phyloP scores from a whole-genome alignment of 2,329 filamentous ascomycete species.

The Dactylellina cionopaga region DNA sequence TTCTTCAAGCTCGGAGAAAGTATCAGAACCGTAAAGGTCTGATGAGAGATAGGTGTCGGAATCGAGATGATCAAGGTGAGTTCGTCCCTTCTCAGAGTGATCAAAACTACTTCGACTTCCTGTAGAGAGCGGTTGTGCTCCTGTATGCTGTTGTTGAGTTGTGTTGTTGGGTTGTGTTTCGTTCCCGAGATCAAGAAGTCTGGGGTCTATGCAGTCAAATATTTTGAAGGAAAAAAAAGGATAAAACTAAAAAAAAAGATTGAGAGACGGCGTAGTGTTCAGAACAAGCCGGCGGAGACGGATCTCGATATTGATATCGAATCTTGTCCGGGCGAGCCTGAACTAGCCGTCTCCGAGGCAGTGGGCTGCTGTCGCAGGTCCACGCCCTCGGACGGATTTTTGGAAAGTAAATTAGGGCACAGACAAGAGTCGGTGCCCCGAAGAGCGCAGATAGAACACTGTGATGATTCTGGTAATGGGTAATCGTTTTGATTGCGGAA shows the following conservation, averaged over 20 bases:
- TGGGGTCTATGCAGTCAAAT: neutral
- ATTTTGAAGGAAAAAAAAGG: neutral
- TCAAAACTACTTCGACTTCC: neutral
- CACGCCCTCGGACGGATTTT: slow-evolving; percentile 2
- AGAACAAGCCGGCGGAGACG: no score
- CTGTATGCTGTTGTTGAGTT: neutral
- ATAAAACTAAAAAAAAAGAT: no score
- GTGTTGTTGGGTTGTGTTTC: neutral
- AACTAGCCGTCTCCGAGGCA: neutral
- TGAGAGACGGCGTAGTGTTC: no score
- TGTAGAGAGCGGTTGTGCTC: neutral
- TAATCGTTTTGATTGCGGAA: neutral
- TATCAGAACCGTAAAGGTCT: neutral
- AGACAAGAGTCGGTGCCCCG: neutral
- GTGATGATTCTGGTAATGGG: neutral
- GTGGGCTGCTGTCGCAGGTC: no score
- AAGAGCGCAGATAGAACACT: neutral
- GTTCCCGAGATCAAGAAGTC: neutral
- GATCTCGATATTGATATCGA: no score
- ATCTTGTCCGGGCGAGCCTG: no score
- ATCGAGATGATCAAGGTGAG: neutral
- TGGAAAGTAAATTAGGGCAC: neutral
- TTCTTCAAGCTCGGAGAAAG: neutral
- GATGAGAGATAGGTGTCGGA: neutral
- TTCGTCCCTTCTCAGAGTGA: neutral